A percentile compares a stretch with the other conserved stretches of the same genome.
phyloP scores from a whole-genome alignment of 228 moss, liverwort and hornwort genomes.

The Sphagnum fallax region DNA sequence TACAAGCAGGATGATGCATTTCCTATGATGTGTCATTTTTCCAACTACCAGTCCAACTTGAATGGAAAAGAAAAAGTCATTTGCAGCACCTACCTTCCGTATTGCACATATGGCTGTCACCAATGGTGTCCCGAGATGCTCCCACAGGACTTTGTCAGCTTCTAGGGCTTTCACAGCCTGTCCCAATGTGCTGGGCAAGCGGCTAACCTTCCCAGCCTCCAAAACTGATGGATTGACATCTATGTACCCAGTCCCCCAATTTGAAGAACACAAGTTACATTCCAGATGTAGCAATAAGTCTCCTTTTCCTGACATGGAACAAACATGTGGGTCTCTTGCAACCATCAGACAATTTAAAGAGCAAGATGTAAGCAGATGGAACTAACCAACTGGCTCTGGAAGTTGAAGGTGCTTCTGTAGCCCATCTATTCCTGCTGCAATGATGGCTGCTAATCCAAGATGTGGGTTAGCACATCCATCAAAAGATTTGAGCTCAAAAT shows the following conservation, averaged over 20 bases:
- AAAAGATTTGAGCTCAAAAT: conserved; percentile 90
- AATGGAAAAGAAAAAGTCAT: too few relatives aligned
- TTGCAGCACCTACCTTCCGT: conserved; percentile 48
- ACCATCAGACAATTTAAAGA: too few relatives aligned
- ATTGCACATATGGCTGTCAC: conserved; percentile 63
- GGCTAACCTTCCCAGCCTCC: conserved; percentile 23
- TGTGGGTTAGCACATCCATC: conserved; percentile 99
- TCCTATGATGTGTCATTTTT: too few relatives aligned
- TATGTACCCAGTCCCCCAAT: conserved; percentile 12
- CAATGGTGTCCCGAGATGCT: conserved; percentile 63
- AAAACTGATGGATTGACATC: conserved; percentile 68
- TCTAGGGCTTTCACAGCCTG: conserved; percentile 63
- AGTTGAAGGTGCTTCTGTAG: conserved; percentile 61
- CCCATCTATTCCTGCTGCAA: conserved; percentile 90
- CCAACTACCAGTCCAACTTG: too few relatives aligned
- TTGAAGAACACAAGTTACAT: not conserved
- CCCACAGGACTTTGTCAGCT: conserved; percentile 35
- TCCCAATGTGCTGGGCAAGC: conserved; percentile 41
- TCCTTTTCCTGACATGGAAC: too few relatives aligned
- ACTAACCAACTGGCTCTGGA: conserved; percentile 63
- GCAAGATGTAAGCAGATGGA: not conserved
- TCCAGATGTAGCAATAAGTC: not conserved
- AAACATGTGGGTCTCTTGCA: too few relatives aligned
- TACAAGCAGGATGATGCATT: not conserved
- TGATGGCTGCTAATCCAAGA: conserved; percentile 79